Base-by-base conservation (phyloP, 164 flowering plant genomes). In the Umbellularia californica region DNA sequence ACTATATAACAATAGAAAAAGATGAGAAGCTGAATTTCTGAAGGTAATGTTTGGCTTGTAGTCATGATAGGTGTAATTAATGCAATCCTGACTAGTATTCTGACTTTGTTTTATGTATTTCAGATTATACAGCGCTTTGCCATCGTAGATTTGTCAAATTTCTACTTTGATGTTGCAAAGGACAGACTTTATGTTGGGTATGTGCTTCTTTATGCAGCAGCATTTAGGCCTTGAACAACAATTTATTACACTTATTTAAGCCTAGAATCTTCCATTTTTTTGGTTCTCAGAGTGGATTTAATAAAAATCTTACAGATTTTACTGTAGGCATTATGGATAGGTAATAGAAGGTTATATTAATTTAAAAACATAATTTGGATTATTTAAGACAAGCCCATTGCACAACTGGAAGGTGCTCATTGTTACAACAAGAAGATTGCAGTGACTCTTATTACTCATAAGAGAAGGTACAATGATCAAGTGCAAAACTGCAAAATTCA, bases 131-230 rank as follows among this genome's bases (percentile, higher is more conserved):
- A 95, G 76, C 92, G 95, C 58, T 93, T 95, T 84, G 92, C 90
- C 27, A 90, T 93, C 76, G 96, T 92, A 78, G 98, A 95, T 81
- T 87, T 95, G 23, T 95, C 99, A 73, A 95, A 90, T 84, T 95
- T 92, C 85, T 95, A 95, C 74, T 89, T 95, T 75, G 99, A 95
- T 73, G 93, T 90, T 80, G 96, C 98, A 51, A 95, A 95, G 85
- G 98, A 95, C 85, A 88, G 99, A 63, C 94, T 93, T 51, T 95
- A 95, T 79, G 90, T 88, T 55, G 98, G 99, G 99, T 95, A 86
- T 81, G 77, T 70, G 11, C 77, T 67, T 75, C 68, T 41, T 77
- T 24, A n/a, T n/a, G 58, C 70, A 72, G 23, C 51, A 13, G 17
- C 10, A 5, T 20, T 20, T 35, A 35, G 9, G 23, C 52, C 58